Percentiles rank a stretch among this genome's conserved stretches.
These are phyloP conservation scores for Cornus suecica DNA, from an alignment of 148 eudicot species.

Conservation along the genomic window DNA sequence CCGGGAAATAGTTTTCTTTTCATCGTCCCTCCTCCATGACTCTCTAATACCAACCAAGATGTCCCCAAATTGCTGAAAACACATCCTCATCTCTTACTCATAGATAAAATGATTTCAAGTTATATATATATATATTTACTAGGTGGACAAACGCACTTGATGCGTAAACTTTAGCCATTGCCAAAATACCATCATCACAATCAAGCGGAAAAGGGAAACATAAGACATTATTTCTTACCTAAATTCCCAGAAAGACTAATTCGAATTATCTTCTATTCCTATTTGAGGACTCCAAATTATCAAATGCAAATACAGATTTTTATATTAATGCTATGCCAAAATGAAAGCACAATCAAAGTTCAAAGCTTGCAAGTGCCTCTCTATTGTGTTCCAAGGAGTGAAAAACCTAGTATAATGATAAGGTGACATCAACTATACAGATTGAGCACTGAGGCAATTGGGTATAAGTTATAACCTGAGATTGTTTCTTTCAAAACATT, in stretches of 20 bases:
- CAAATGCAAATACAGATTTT: not conserved
- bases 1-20: slow-evolving; percentile 29
- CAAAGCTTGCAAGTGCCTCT: not conserved
- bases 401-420: not conserved
- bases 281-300: not conserved
- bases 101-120: not conserved
- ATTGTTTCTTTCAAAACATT: not conserved
- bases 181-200: slow-evolving; percentile 5
- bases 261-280: not conserved
- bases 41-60: slow-evolving; percentile 50
- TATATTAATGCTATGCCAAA: not conserved
- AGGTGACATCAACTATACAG: not conserved
- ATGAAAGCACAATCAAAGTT: not conserved
- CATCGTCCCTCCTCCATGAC: slow-evolving; percentile 26
- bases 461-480: not conserved
- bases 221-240: not conserved
- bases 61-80: slow-evolving; percentile 65
- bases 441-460: not conserved
- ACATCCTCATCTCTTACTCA: slow-evolving; percentile 31
- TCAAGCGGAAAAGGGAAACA: not conserved
- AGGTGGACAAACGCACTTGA: too few relatives aligned
- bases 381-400: not conserved
- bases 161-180: not conserved
- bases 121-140: not conserved
- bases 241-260: not conserved